Percentiles rank a stretch among this genome's conserved stretches.
Evolutionary conservation across 345 rosid species (phyloP).

Genomic region (Angophora floribunda): DNA sequence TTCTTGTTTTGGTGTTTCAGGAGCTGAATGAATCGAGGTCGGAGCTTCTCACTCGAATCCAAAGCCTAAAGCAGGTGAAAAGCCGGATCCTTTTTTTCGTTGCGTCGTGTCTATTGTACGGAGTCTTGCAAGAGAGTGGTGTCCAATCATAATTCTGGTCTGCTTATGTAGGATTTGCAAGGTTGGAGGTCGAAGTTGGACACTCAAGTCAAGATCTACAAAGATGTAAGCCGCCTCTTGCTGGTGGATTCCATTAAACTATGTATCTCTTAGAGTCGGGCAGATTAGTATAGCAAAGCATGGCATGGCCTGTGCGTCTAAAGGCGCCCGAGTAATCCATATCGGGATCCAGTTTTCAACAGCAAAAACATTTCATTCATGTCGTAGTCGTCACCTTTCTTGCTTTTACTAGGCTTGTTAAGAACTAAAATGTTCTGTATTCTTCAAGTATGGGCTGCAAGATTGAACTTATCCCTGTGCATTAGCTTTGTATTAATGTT

Average conservation of each 20-base stretch:
- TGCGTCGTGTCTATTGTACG: neutral
- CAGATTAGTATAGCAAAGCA: neutral
- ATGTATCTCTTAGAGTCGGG: neutral
- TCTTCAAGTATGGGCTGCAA: neutral
- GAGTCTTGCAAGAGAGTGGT: neutral
- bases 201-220: conserved; percentile 81
- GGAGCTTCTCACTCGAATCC: conserved; percentile 73
- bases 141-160: neutral
- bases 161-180: conserved; percentile 65
- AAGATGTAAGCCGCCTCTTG: conserved; percentile 41
- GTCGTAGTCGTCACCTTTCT: neutral
- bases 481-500: neutral
- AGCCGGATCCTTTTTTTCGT: neutral
- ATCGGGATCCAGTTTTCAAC: neutral
- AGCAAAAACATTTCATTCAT: neutral
- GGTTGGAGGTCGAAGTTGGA: conserved; percentile 90
- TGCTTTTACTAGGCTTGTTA: neutral
- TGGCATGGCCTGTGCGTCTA: neutral
- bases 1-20: conserved; percentile 13
- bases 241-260: neutral
- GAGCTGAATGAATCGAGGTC: conserved; percentile 82
- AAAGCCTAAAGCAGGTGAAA: conserved; percentile 76
- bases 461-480: neutral
- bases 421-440: neutral
- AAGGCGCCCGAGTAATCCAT: neutral